Percentiles rank a stretch among this genome's conserved stretches.
Conservation (phyloP, 345 rosid species). For the Populus tremula region DNA sequence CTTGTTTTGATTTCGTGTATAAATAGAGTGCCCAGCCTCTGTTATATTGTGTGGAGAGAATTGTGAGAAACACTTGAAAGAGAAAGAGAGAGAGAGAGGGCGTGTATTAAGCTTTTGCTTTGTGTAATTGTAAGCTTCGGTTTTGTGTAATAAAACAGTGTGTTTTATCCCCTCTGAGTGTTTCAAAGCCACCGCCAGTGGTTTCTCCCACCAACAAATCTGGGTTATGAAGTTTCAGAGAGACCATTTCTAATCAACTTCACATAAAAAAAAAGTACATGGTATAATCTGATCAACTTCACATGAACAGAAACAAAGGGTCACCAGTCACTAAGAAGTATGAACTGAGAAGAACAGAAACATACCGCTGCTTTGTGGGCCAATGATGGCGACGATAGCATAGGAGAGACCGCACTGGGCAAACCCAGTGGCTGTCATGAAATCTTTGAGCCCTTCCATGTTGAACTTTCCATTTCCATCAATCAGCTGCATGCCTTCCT, state of each 20-base stretch:
- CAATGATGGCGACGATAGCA: slow-evolving; percentile 78
- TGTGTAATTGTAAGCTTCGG: too few species aligned
- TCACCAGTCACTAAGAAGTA: neutral
- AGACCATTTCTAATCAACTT: neutral
- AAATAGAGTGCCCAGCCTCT: too few species aligned
- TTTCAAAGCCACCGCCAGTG: too few species aligned
- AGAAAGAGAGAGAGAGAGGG: too few species aligned
- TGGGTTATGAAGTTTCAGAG: too few species aligned
- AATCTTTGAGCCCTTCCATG: slow-evolving; percentile 51
- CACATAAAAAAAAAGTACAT: neutral
- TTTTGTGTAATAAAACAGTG: too few species aligned
- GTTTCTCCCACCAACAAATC: too few species aligned
- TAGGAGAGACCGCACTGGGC: slow-evolving; percentile 63
- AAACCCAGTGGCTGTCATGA: slow-evolving; percentile 46
- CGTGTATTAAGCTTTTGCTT: too few species aligned
- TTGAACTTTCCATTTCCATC: slow-evolving; percentile 64
- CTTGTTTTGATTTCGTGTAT: too few species aligned
- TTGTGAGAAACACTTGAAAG: too few species aligned
- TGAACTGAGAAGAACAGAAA: neutral
- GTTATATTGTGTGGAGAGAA: too few species aligned
- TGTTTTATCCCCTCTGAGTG: too few species aligned
- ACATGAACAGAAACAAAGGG: neutral
- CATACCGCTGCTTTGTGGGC: slow-evolving; percentile 79
- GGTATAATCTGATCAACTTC: neutral
- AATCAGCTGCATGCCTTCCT: slow-evolving; percentile 45